Percentiles rank a stretch among this genome's conserved stretches.
These are phyloP conservation scores for Bipolaris bicolor DNA, from an alignment of 2,329 filamentous ascomycete species.

Conservation along the genomic window DNA sequence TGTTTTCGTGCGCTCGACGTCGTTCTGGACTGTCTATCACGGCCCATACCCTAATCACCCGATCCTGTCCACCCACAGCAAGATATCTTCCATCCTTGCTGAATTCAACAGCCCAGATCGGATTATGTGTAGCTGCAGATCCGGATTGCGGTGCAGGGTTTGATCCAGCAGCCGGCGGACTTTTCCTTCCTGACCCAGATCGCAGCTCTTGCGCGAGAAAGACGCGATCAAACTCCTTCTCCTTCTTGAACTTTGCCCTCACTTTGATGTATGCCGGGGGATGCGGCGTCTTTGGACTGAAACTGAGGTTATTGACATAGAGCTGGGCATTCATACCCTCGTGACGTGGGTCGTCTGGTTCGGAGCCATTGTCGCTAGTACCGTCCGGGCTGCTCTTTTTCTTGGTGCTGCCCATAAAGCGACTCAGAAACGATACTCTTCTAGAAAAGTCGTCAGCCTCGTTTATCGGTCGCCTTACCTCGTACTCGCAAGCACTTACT, in stretches of 20 bases:
- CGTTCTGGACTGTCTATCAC: conserved; percentile 85
- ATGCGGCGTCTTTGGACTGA: conserved; percentile 84
- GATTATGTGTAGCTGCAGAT: conserved; percentile 57
- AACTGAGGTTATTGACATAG: conserved; percentile 76
- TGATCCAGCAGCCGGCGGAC: conserved; percentile 28
- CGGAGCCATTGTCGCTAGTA: conserved; percentile 69
- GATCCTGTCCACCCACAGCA: conserved; percentile 90
- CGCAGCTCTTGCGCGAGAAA: conserved; percentile 93
- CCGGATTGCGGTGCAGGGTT: conserved; percentile 43
- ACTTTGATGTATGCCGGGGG: conserved; percentile 92
- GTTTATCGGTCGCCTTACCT: conserved; percentile 14
- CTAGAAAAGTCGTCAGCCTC: conserved; percentile 53
- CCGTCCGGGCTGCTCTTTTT: conserved; percentile 66
- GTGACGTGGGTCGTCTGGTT: conserved; percentile 69
- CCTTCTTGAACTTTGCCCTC: conserved; percentile 78
- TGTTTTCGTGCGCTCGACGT: conserved; percentile 72
- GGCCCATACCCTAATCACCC: conserved; percentile 83
- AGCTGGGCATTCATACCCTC: conserved; percentile 84
- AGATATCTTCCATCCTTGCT: conserved; percentile 90
- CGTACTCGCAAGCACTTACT: conserved; percentile 36
- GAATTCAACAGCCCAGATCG: conserved; percentile 92
- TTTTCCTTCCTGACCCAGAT: conserved; percentile 52
- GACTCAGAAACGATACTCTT: conserved; percentile 90
- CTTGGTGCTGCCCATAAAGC: conserved; percentile 76
- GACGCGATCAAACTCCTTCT: conserved; percentile 80